Evolutionary conservation across 352 stramenopile species (phyloP), one percentile per base, ranked within the genome.

Genomic region (Pseudoperonospora humuli): DNA sequence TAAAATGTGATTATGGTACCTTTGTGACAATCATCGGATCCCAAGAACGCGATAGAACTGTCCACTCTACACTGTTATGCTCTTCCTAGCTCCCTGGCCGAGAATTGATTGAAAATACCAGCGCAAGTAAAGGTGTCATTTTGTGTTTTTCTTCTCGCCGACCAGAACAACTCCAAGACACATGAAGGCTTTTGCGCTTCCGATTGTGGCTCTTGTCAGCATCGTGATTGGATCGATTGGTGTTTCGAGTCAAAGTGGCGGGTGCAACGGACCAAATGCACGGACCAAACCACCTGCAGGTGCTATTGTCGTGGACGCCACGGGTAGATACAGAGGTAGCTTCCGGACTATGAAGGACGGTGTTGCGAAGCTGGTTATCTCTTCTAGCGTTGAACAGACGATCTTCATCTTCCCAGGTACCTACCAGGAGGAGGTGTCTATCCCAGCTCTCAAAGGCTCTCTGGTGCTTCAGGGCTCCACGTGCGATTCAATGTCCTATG

Each of bases 381-480:
- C 5, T 15, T 23, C 39, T 11, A 27, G 3, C 3, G 18, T n/a
- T 2, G 3, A 38, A 2, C 27, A 28, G 9, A 21, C 27, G 3
- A 9, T 46, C 18, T 46, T 46, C 20, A 19, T 46, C 1, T 38
- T 38, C 7, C 18, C 27, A 1, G 39, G 39, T 11, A 9, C 28
- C 3, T 46, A 38, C 39, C 11, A 20, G 1, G 39, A 46, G 17
- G 17, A 35, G 18, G 26, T 46, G 10, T 1, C 20, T 1, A 13
- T 46, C n/a, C 14, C 26, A 14, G 2, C n/a, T 2, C 14, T 44
- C 3, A 46, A 27, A 1, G 39, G 27, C 5, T 2, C 25, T 3
- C 39, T 46, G 9, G 17, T 46, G 17, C 13, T 46, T 4, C 39
- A 46, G 19, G 39, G 39, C 17, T 35, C 25, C 39, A 46, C 39